Evolutionary conservation across 2,329 filamentous ascomycete genomes (phyloP), one percentile per base, ranked within the genome.

Genomic region (Escovopsis weberi): DNA sequence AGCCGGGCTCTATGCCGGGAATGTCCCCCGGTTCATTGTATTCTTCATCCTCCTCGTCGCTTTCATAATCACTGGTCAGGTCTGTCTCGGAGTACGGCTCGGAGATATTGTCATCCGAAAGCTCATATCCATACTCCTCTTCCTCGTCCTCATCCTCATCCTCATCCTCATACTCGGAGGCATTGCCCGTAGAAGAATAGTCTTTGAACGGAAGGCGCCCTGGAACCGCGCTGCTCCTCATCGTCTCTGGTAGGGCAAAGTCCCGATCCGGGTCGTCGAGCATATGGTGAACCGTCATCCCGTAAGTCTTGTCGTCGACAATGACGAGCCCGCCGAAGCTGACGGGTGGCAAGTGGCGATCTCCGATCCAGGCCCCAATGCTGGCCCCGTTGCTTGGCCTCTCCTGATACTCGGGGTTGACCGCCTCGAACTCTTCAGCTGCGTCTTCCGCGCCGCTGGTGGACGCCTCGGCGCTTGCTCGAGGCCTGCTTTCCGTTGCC

Each of bases 211-310:
- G 69, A 12, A 63, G 61, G 5, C 63, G 59, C 6, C 55, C 55
- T 1, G 51, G 58, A 43, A 53, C 59, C 33, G 53, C 66, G 60
- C 56, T 71, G 61, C 57, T 70, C 37, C 55, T 59, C 40, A 51
- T 38, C 4, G 51, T 50, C 36, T 59, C 50, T 23, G 43, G 46
- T 9, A 50, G 49, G 1, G 50, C 53, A 33, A 63, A 63, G 9
- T 69, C 65, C 42, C 62, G 60, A 4, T 74, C 73, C 1, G 74
- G 75, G 44, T 79, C 74, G 66, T 95, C 89, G 2, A 96, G 75
- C 78, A 96, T 89, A 59, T 96, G 89, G 55, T 96, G 89, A 0
- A 96, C 89, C 19, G 86, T 95, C 85, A 96, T 91, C 11, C 89
- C 89, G 54, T 87, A 91, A 0, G 85, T 77, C 58, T 82, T 79